Percentiles rank a stretch among this genome's conserved stretches.
Evolutionary conservation across 371 early-diverging fungal genomes (phyloP).

Genomic region (Smittium culicis): DNA sequence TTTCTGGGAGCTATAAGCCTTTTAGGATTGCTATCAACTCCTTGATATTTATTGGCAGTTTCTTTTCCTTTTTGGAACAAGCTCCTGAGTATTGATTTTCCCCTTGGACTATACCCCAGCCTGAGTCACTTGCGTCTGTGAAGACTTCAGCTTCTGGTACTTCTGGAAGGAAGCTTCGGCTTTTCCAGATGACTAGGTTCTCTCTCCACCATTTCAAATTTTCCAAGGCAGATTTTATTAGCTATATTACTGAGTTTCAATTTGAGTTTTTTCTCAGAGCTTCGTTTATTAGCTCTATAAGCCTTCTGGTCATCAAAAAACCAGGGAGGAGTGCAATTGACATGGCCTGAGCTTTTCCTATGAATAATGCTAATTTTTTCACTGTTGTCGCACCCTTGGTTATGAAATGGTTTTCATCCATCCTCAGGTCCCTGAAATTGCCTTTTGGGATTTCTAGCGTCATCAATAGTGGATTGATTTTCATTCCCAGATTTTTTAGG

Average conservation of each 20-base stretch:
- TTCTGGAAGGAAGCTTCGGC: not conserved
- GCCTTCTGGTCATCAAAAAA: no score
- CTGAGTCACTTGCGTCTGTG: not conserved
- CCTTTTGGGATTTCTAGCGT: not conserved
- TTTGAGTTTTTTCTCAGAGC: no score
- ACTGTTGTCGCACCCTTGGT: not conserved
- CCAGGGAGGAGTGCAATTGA: not conserved
- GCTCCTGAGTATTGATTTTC: conserved; percentile 2
- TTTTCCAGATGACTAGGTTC: not conserved
- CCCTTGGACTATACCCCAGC: not conserved
- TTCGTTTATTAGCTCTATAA: no score
- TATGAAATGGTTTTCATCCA: not conserved
- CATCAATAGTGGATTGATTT: conserved; percentile 21
- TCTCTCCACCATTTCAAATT: not conserved
- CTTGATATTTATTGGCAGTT: not conserved
- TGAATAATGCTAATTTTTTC: conserved; percentile 13
- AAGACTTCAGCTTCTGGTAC: not conserved
- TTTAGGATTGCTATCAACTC: conserved; percentile 1
- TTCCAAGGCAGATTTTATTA: not conserved
- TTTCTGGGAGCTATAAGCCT: not conserved
- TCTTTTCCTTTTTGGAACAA: not conserved
- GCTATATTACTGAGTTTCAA: not conserved
- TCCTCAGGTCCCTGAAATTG: not conserved
- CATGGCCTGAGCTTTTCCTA: conserved; percentile 11
- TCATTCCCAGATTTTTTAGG: conserved; percentile 28